Evolutionary conservation across 2,329 filamentous ascomycete genomes (phyloP).

Genomic region (Sporothrix luriei): DNA sequence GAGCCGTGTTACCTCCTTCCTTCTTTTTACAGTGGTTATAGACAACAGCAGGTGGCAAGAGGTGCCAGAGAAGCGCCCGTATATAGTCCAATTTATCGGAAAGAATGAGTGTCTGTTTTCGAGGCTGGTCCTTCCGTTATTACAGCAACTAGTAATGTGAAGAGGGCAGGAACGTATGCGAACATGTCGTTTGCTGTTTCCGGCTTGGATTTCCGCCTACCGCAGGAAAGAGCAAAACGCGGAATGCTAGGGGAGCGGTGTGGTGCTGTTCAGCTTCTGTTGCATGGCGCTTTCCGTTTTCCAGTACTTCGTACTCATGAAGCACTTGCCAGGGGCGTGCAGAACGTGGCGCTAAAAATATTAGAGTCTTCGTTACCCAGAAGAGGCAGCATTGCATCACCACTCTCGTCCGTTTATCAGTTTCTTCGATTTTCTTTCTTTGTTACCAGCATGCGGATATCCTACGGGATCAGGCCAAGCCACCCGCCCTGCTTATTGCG

Average conservation of each 20-base stretch:
- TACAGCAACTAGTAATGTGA: not conserved
- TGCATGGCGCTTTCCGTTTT: slow-evolving; percentile 30
- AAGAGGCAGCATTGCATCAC: not conserved
- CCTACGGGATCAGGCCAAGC: not conserved
- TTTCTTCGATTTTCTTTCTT: not conserved
- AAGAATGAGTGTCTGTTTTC: not conserved
- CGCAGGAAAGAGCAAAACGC: not conserved
- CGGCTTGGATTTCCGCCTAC: not conserved
- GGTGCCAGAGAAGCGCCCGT: not conserved
- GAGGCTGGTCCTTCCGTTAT: not conserved
- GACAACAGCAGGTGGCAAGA: too few species aligned
- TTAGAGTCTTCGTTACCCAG: not conserved
- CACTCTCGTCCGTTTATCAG: not conserved
- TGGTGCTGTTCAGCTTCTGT: not conserved
- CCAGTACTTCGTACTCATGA: not conserved
- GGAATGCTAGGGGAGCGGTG: slow-evolving; percentile 20
- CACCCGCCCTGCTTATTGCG: slow-evolving; percentile 16
- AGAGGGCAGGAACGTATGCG: not conserved
- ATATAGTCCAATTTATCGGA: too few species aligned
- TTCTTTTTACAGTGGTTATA: not conserved
- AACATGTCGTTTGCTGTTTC: not conserved
- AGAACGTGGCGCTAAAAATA: slow-evolving; percentile 18
- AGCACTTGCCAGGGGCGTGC: slow-evolving; percentile 24
- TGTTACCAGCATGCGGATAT: not conserved
- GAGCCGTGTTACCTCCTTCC: not conserved